Base-by-base conservation (phyloP, 768 basidiomycete species). In the Boletus tylopilopsis region DNA sequence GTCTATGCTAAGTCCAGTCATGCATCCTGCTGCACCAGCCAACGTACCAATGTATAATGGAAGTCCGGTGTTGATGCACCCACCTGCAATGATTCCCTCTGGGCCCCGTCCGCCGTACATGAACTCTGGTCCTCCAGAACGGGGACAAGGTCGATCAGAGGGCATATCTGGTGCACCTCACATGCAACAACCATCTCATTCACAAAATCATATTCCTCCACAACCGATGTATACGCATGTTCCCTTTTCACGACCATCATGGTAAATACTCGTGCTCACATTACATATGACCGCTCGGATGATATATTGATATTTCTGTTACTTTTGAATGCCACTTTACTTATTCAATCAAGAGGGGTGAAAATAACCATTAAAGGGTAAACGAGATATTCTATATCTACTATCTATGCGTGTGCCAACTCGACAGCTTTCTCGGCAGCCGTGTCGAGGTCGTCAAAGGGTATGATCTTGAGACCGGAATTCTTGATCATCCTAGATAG, bases 361-460 rank as follows among this genome's bases (percentile, higher is more conserved):
- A 30, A 18, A 30, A 25, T 51, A 27, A 35, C 25, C 16, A 59
- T 59, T 57, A 64, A 33, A 49, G 47, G 47, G 49, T 53, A 55
- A 62, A 51, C 42, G 39, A 43, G 35, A 41, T 62, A 65, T 50
- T 56, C 71, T 78, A 81, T 64, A 64, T 30, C 29, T 30, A 30
- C 10, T 13, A n/a, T 56, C 71, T 78, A 81, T 64, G 64, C 67
- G 46, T 54, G 57, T 38, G 87, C 85, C 41, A 90, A 68, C 68
- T 86, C 71, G 40, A 87, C 90, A 38, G 91, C 90, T 53, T 81
- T 78, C 64, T 84, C 76, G 16, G 90, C 92, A 51, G 95, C 95
- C 54, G 93, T 90, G 61, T 98, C 96, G 23, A 98, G 79, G 59
- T 85, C 82, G 59, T 98, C 95, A 68, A 90, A 94, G 30, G 96